Conservation (phyloP, 495 filamentous ascomycete genomes). For the Aspergillus sparsus region DNA sequence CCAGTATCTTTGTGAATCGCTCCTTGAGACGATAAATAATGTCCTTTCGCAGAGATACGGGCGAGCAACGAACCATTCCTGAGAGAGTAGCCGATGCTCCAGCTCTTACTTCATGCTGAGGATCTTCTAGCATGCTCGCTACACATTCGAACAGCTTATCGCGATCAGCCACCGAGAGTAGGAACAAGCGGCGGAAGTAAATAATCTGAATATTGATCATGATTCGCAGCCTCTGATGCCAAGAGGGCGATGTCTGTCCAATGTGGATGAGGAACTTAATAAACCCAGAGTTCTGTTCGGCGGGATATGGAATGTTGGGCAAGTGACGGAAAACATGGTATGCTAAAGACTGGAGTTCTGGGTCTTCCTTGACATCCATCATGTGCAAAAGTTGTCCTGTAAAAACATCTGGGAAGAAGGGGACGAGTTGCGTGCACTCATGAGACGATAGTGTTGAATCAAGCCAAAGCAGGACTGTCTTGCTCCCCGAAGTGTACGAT, state of each 20-base stretch:
- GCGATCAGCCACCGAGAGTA: conserved; percentile 76
- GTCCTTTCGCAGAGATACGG: conserved; percentile 70
- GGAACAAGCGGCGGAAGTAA: conserved; percentile 95
- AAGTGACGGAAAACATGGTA: conserved; percentile 98
- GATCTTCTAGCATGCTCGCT: conserved; percentile 87
- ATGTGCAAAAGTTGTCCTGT: conserved; percentile 93
- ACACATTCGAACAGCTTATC: conserved; percentile 85
- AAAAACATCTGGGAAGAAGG: conserved; percentile 88
- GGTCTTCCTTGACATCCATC: conserved; percentile 99
- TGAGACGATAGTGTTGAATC: conserved; percentile 87
- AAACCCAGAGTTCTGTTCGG: conserved; percentile 80
- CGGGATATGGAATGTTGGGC: conserved; percentile 90
- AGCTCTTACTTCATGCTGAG: conserved; percentile 92
- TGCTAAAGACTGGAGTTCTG: conserved; percentile 88
- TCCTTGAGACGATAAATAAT: conserved; percentile 73
- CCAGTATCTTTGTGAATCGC: conserved; percentile 75
- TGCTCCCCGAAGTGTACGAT: conserved; percentile 92
- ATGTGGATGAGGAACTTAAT: conserved; percentile 85
- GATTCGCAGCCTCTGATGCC: conserved; percentile 96
- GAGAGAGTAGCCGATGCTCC: conserved; percentile 88
- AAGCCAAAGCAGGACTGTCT: conserved; percentile 94
- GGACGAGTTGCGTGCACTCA: conserved; percentile 87
- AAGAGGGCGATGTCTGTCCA: conserved; percentile 80
- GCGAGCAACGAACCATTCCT: conserved; percentile 99
- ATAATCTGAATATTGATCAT: conserved; percentile 99